Percentiles rank a stretch among this genome's conserved stretches.
phyloP scores from a whole-genome alignment of 2,329 filamentous ascomycete species.

The Ophiostoma ulmi region DNA sequence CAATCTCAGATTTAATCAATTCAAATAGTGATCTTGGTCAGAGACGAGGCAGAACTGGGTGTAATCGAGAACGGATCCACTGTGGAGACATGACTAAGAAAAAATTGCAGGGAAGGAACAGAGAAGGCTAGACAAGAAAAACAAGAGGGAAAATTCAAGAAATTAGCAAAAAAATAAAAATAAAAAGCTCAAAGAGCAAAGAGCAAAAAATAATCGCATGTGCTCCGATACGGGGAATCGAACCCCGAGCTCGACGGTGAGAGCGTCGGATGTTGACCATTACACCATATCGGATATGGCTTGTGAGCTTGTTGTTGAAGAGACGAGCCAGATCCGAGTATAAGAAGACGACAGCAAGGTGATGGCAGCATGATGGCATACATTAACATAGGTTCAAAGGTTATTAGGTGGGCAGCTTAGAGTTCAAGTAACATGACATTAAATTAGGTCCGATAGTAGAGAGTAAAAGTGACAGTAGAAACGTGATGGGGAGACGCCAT shows the following conservation, averaged over 20 bases:
- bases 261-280: conserved; percentile 16
- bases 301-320: conserved; percentile 11
- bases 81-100: conserved; percentile 10
- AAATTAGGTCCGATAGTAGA: not conserved
- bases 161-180: not conserved
- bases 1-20: no score
- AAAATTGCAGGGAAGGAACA: not conserved
- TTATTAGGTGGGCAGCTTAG: not conserved
- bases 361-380: not conserved
- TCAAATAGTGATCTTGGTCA: not conserved
- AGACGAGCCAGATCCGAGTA: not conserved
- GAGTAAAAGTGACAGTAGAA: not conserved
- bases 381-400: not conserved
- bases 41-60: not conserved
- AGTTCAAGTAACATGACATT: not conserved
- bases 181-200: not conserved
- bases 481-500: not conserved
- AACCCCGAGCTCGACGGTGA: conserved; percentile 17
- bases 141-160: not conserved
- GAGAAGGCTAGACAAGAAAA: not conserved
- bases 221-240: conserved; percentile 17
- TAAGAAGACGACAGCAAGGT: not conserved
- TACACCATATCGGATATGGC: conserved; percentile 17
- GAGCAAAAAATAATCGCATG: not conserved
- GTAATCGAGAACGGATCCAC: not conserved